A percentile compares a stretch with the other conserved stretches of the same genome.
Conservation (phyloP, 192 early-diverging fungal species). For the Coemansia reversa region DNA sequence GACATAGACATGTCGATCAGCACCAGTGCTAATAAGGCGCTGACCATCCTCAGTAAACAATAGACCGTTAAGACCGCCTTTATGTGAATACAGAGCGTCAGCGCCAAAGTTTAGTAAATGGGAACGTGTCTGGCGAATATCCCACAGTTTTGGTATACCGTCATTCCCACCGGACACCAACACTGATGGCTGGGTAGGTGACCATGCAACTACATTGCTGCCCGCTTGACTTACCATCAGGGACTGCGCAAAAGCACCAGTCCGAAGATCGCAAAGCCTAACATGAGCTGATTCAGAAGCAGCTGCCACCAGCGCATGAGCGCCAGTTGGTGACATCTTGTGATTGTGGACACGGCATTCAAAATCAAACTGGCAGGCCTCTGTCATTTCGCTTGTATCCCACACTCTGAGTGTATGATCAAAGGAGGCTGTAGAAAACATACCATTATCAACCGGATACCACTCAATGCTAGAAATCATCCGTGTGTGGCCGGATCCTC, state of each 20-base stretch:
- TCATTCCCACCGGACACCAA: slow-evolving; percentile 79
- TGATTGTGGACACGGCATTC: slow-evolving; percentile 68
- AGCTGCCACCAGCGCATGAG: slow-evolving; percentile 76
- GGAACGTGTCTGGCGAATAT: slow-evolving; percentile 73
- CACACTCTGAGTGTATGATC: slow-evolving; percentile 77
- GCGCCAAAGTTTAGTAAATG: slow-evolving; percentile 62
- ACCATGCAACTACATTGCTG: slow-evolving; percentile 70
- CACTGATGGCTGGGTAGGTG: slow-evolving; percentile 64
- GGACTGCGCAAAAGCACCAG: slow-evolving; percentile 38
- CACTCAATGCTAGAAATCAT: slow-evolving; percentile 71
- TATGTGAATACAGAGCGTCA: slow-evolving; percentile 53
- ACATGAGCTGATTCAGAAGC: slow-evolving; percentile 66
- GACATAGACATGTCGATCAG: slow-evolving; percentile 63
- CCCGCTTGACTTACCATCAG: slow-evolving; percentile 61
- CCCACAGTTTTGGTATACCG: slow-evolving; percentile 75
- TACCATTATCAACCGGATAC: slow-evolving; percentile 82
- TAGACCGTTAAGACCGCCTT: slow-evolving; percentile 63
- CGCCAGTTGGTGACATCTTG: slow-evolving; percentile 73
- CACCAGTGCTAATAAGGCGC: slow-evolving; percentile 58
- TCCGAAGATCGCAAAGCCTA: slow-evolving; percentile 73
- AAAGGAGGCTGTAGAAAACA: slow-evolving; percentile 78
- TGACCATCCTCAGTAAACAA: slow-evolving; percentile 63
- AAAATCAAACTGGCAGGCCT: slow-evolving; percentile 69
- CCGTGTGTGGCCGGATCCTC: slow-evolving; percentile 59
- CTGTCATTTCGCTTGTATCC: slow-evolving; percentile 74